Evolutionary conservation across 495 filamentous ascomycete genomes (phyloP).

Genomic region (Aspergillus biplanus): DNA sequence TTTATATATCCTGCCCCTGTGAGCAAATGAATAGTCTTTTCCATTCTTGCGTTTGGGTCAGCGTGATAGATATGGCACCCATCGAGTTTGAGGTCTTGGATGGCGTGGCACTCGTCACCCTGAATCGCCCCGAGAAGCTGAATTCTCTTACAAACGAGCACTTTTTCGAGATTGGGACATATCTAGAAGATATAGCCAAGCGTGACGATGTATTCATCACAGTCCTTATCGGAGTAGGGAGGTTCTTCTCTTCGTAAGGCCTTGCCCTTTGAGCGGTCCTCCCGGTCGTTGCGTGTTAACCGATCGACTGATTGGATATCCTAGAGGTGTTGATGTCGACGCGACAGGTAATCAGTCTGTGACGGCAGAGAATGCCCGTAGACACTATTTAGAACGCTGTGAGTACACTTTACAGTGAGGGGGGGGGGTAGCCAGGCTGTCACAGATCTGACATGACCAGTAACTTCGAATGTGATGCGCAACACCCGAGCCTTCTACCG

Average conservation of each 20-base stretch:
- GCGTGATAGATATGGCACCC: background rate
- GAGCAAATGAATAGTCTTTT: background rate
- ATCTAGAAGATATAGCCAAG: slow-evolving; percentile 7
- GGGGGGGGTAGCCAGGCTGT: background rate
- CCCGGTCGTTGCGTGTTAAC: background rate
- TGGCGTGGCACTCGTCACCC: slow-evolving; percentile 13
- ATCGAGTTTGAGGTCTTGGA: background rate
- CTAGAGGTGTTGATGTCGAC: background rate
- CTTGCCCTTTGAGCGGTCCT: background rate
- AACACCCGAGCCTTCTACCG: slow-evolving; percentile 19
- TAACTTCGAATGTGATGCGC: slow-evolving; percentile 13
- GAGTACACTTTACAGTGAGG: background rate
- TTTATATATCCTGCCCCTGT: background rate
- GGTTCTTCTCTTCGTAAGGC: slow-evolving; percentile 21
- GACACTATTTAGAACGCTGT: background rate
- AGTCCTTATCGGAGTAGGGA: slow-evolving; percentile 17
- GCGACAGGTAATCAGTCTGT: slow-evolving; percentile 9
- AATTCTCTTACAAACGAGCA: slow-evolving; percentile 11
- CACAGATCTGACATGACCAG: slow-evolving; percentile 7
- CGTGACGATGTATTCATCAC: slow-evolving; percentile 12
- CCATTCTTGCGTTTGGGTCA: background rate
- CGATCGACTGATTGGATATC: too few species aligned
- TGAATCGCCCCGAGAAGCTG: slow-evolving; percentile 16
- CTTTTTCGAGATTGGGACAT: slow-evolving; percentile 9
- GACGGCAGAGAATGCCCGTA: background rate